Evolutionary conservation across 1,284 basidiomycete species (phyloP).

Genomic region (Exsudoporus floridanus): DNA sequence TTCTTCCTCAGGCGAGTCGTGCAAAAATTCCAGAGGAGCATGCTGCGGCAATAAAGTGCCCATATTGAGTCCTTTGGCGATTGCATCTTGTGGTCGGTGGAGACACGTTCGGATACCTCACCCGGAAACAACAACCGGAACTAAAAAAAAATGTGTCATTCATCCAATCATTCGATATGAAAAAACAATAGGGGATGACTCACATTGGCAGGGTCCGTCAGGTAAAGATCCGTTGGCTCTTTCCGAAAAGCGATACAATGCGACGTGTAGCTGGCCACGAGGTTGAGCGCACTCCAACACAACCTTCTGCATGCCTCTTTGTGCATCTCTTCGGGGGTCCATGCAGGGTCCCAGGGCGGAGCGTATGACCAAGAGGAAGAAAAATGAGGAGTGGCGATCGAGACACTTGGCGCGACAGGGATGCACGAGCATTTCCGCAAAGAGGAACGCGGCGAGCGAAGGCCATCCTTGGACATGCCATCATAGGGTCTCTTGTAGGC

Average conservation of each 20-base stretch:
- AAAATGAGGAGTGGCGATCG: slow-evolving; percentile 40
- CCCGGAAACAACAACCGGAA: slow-evolving; percentile 59
- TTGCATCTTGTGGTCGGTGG: slow-evolving; percentile 39
- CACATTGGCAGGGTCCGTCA: slow-evolving; percentile 65
- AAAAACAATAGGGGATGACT: slow-evolving; percentile 26
- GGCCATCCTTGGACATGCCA: slow-evolving; percentile 26
- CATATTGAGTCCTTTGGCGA: slow-evolving; percentile 73
- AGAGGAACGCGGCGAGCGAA: slow-evolving; percentile 27
- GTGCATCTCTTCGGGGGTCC: slow-evolving; percentile 52
- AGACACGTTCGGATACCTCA: slow-evolving; percentile 53
- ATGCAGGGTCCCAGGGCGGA: slow-evolving; percentile 60
- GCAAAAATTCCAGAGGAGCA: slow-evolving; percentile 75
- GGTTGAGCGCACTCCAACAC: slow-evolving; percentile 69
- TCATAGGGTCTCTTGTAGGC: slow-evolving; percentile 38
- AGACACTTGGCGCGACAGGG: slow-evolving; percentile 39
- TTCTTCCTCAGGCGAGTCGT: slow-evolving; percentile 48
- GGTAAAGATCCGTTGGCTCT: slow-evolving; percentile 52
- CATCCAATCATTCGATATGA: slow-evolving; percentile 10
- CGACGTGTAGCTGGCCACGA: slow-evolving; percentile 63
- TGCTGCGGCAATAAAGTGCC: slow-evolving; percentile 75
- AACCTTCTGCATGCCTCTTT: slow-evolving; percentile 70
- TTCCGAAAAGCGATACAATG: slow-evolving; percentile 64
- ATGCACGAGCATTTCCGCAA: slow-evolving; percentile 52
- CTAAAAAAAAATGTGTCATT: slow-evolving; percentile 34
- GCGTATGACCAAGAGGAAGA: slow-evolving; percentile 48